Evolutionary conservation across 257 asterid genomes (phyloP).

Genomic region (Nicotiana otophora): DNA sequence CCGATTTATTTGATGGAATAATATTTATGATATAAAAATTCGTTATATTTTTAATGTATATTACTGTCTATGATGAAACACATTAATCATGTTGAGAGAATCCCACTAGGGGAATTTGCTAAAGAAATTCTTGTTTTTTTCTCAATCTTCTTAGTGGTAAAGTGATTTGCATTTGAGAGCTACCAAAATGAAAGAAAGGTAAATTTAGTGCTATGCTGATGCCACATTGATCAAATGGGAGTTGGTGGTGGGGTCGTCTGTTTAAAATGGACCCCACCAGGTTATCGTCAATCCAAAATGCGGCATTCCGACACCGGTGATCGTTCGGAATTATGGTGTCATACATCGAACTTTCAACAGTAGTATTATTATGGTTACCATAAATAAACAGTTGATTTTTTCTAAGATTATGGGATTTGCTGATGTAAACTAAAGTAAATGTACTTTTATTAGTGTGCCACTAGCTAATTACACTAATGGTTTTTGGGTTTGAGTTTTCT

Average conservation of each 20-base stretch:
- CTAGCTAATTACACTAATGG: background rate
- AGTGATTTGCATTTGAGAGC: background rate
- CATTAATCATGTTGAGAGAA: background rate
- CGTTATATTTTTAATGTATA: background rate
- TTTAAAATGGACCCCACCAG: background rate
- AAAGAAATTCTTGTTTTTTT: background rate
- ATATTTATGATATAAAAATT: background rate
- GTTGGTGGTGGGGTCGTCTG: background rate
- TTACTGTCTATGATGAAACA: background rate
- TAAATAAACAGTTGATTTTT: background rate
- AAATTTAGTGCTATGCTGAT: conserved; percentile 14
- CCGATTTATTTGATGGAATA: no score
- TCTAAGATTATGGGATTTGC: background rate
- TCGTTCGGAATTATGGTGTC: background rate
- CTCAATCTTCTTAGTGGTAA: background rate
- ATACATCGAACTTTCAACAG: background rate
- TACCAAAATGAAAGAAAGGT: conserved; percentile 6
- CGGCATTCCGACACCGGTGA: conserved; percentile 4
- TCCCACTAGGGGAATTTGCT: conserved; percentile 5
- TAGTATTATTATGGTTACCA: background rate
- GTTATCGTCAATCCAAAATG: conserved; percentile 1
- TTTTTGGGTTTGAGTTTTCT: background rate
- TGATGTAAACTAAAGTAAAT: background rate
- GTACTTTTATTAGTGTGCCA: background rate
- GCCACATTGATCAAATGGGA: background rate